Evolutionary conservation across 2,329 filamentous ascomycete genomes (phyloP).

Genomic region (Pestalotiopsis sp.): DNA sequence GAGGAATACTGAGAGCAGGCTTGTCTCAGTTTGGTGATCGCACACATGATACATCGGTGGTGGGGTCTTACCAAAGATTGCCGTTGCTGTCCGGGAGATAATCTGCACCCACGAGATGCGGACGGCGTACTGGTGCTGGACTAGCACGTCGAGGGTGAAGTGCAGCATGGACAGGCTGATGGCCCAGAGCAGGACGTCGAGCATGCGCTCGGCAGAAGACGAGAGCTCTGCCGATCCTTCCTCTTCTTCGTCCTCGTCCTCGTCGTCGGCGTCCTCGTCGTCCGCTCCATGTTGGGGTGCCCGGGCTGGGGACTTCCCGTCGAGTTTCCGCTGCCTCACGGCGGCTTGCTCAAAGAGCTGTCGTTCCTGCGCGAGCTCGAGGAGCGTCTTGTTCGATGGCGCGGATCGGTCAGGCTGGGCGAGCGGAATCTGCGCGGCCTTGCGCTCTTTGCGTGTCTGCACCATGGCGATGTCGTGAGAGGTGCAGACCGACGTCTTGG

Average conservation of each 20-base stretch:
- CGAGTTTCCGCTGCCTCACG: constrained; percentile 33
- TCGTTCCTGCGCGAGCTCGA: constrained; percentile 69
- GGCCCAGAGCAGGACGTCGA: constrained; percentile 59
- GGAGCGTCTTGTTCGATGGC: constrained; percentile 65
- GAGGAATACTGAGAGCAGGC: constrained; percentile 47
- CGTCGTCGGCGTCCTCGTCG: background rate
- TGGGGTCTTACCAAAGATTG: constrained; percentile 48
- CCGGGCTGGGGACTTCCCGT: constrained; percentile 23
- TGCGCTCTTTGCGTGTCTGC: constrained; percentile 47
- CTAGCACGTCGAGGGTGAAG: constrained; percentile 76
- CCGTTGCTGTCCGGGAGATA: constrained; percentile 48
- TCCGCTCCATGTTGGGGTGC: constrained; percentile 30
- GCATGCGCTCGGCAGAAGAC: constrained; percentile 48
- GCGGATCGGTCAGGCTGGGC: constrained; percentile 68
- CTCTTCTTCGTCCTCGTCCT: constrained; percentile 27
- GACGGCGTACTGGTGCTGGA: constrained; percentile 76
- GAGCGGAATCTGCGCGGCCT: constrained; percentile 58
- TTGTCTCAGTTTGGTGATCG: background rate
- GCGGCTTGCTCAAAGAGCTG: constrained; percentile 55
- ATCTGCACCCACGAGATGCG: constrained; percentile 62
- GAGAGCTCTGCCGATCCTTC: constrained; percentile 34
- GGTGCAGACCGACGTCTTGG: background rate
- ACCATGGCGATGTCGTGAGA: constrained; percentile 38
- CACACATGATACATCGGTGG: background rate
- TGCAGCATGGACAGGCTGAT: constrained; percentile 70